Conservation (phyloP, 164 flowering plant genomes). For the Vitis vinifera region DNA sequence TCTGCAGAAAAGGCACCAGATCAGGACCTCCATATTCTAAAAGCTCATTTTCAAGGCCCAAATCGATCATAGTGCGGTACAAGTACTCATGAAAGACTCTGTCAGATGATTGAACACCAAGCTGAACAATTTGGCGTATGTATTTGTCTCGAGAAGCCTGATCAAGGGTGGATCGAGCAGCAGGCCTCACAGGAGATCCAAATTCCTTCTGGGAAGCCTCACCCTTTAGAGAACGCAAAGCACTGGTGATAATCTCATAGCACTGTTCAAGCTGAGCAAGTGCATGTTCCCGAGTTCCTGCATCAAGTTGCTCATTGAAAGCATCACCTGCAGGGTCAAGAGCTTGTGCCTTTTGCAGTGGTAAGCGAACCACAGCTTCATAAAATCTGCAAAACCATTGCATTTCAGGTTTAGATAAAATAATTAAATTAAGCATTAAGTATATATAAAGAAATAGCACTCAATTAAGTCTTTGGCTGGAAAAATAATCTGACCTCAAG, state of each 20-base stretch:
- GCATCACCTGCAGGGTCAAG: constrained; percentile 95
- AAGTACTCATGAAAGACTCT: constrained; percentile 82
- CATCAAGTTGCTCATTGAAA: constrained; percentile 85
- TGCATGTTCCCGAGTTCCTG: constrained; percentile 61
- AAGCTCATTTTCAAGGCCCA: constrained; percentile 88
- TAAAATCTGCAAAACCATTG: constrained; percentile 62
- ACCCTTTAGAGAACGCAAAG: constrained; percentile 78
- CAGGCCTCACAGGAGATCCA: constrained; percentile 60
- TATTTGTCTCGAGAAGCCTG: constrained; percentile 61
- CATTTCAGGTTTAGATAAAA: constrained; percentile 4
- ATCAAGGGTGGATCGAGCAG: constrained; percentile 54
- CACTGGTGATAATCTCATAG: constrained; percentile 78
- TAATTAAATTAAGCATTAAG: constrained; percentile 4
- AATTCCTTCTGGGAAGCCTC: constrained; percentile 52
- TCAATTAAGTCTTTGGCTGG: background rate
- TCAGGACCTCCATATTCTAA: constrained; percentile 97
- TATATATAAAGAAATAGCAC: background rate
- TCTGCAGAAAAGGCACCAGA: constrained; percentile 90
- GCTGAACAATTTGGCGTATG: constrained; percentile 89
- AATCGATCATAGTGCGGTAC: constrained; percentile 78
- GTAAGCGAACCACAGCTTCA: constrained; percentile 95
- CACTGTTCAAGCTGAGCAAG: constrained; percentile 77
- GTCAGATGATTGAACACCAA: constrained; percentile 91
- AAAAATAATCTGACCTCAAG: constrained; percentile 56
- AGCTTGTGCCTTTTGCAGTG: constrained; percentile 93